Evolutionary conservation across 2,329 filamentous ascomycete species (phyloP).

Genomic region (Aspergillus clavatus): DNA sequence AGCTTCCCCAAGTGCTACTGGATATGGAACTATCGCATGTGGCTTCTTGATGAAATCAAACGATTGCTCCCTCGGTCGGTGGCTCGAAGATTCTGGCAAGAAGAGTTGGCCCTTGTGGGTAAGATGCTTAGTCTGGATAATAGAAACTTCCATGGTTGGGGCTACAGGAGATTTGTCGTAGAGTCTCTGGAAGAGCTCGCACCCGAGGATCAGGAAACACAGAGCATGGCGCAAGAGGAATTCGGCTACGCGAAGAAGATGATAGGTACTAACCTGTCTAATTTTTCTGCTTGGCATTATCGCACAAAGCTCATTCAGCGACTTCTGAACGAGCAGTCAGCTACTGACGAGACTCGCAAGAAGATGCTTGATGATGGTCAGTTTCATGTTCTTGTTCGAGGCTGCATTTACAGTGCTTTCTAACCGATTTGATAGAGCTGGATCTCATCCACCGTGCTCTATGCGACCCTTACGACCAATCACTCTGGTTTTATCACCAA

Average conservation of each 20-base stretch:
- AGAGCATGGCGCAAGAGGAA: slow-evolving; percentile 70
- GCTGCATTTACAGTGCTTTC: slow-evolving; percentile 2
- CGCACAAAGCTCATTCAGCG: slow-evolving; percentile 77
- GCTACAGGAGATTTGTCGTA: slow-evolving; percentile 77
- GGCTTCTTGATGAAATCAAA: slow-evolving; percentile 72
- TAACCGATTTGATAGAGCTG: slow-evolving; percentile 54
- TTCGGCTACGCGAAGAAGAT: slow-evolving; percentile 88
- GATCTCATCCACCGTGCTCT: slow-evolving; percentile 69
- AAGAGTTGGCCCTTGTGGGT: slow-evolving; percentile 73
- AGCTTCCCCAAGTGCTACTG: slow-evolving; percentile 96
- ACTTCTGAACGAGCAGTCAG: slow-evolving; percentile 65
- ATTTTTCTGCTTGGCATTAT: slow-evolving; percentile 96
- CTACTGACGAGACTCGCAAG: slow-evolving; percentile 58
- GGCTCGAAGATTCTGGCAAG: slow-evolving; percentile 69
- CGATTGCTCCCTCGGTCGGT: slow-evolving; percentile 52
- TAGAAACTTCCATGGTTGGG: slow-evolving; percentile 96
- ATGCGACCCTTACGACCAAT: slow-evolving; percentile 90
- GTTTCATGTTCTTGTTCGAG: slow-evolving; percentile 9
- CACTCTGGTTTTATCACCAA: slow-evolving; percentile 94
- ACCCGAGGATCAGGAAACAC: slow-evolving; percentile 36
- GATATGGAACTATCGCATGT: slow-evolving; percentile 96
- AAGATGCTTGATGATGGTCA: slow-evolving; percentile 67
- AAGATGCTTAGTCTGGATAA: slow-evolving; percentile 86
- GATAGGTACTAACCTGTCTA: slow-evolving; percentile 79
- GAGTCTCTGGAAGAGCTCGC: slow-evolving; percentile 62